Conservation (phyloP, 441 rosid species). For the Daphne laureola region DNA sequence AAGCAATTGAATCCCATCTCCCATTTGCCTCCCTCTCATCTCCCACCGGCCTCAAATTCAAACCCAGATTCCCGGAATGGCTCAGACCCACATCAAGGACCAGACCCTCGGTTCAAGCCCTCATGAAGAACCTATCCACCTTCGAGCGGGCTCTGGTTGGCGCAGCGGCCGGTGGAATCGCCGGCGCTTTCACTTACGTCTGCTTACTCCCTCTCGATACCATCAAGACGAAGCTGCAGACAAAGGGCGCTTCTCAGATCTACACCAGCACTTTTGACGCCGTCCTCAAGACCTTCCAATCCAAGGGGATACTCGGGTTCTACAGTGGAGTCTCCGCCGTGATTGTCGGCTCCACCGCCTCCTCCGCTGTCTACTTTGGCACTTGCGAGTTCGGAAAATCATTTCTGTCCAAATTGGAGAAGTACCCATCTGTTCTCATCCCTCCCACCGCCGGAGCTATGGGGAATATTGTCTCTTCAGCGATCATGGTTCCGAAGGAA, state of each 20-base stretch:
- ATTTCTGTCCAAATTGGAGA: constrained; percentile 47
- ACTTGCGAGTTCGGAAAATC: constrained; percentile 97
- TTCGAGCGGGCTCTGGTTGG: constrained; percentile 80
- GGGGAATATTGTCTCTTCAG: constrained; percentile 90
- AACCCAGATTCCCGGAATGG: constrained; percentile 31
- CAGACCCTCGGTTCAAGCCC: constrained; percentile 37
- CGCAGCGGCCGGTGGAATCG: constrained; percentile 80
- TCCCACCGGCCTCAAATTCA: constrained; percentile 14
- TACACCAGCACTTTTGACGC: constrained; percentile 72
- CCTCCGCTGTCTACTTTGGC: constrained; percentile 91
- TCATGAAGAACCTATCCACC: constrained; percentile 62
- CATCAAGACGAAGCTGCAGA: constrained; percentile 85
- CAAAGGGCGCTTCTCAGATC: constrained; percentile 74
- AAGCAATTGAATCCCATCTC: constrained; percentile 17
- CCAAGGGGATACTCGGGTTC: constrained; percentile 72
- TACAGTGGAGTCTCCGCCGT: constrained; percentile 92
- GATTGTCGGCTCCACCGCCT: constrained; percentile 86
- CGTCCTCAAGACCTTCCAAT: constrained; percentile 60
- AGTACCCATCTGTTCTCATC: constrained; percentile 60
- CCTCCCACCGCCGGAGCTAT: constrained; percentile 97
- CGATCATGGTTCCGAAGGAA: constrained; percentile 92
- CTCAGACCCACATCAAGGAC: constrained; percentile 36
- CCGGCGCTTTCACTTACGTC: constrained; percentile 90
- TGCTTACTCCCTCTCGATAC: constrained; percentile 82
- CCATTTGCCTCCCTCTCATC: constrained; percentile 21